Base-by-base conservation (phyloP, 2,329 filamentous ascomycete genomes). In the Teratosphaeria nubilosa region DNA sequence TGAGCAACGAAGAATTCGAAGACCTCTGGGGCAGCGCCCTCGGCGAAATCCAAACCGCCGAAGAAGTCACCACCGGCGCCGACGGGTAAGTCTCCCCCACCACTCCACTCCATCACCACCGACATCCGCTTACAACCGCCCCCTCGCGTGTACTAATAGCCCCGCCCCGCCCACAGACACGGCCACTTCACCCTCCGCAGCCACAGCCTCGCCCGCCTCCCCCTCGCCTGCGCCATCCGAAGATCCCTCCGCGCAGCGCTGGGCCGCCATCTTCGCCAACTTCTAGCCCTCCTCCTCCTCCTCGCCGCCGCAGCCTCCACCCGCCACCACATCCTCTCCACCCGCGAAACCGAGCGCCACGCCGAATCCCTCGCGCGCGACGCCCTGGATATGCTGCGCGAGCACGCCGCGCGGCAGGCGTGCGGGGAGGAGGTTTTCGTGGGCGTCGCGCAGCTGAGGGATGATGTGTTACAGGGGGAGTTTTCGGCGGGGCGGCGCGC, bases 1-100 rank as follows among this genome's bases (percentile, higher is more conserved):
- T 96, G 83, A 88, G 82, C 63, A 86, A 91, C 68, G 81, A 87
- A 50, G 92, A 97, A 70, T 96, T 99, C 68, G 90, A 97, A 65
- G 90, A 96, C 59, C 82, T 99, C 7, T 94, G 88, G 83, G 77
- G 78, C 30, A 82, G 83, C 61, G 88, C 88, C 2, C 82, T 91
- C 58, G 86, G 85, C 20, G 88, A 91, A 66, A 83, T 91, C 56
- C 80, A 80, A 45, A 74, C 75, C 22, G 77, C 81, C 55, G 84
- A 87, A 52, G 85, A 87, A 70, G 74, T 87, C 51, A 72, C 81
- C 22, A 78, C 76, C 64, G 78, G 74, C 51, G 76, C 76, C 51
- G 78, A 83, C 69, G 77, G 77, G 84, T 86, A 81, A 83, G 83
- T 78, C 63, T 53, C 60, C 34, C 11, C 13, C 10, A 41, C 60